A percentile compares a stretch with the other conserved stretches of the same genome.
phyloP scores from a whole-genome alignment of 371 early-diverging fungal species.

The Mucor circinelloides region DNA sequence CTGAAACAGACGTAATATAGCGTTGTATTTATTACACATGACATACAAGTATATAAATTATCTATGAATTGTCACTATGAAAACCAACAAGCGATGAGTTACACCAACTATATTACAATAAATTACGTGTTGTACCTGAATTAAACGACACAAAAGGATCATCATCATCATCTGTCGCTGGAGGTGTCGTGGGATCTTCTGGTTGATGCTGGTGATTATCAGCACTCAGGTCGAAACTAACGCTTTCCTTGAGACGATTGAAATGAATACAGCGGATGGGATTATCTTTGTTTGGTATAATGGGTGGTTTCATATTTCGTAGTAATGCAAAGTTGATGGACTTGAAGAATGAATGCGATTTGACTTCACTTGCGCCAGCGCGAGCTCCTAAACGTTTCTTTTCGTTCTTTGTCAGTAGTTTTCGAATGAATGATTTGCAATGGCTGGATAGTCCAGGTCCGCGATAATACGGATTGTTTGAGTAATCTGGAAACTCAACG shows the following conservation, averaged over 20 bases:
- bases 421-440: constrained; percentile 79
- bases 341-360: constrained; percentile 92
- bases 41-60: background rate
- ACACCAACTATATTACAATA: background rate
- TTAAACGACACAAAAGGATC: constrained; percentile 67
- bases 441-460: constrained; percentile 35
- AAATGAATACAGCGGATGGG: constrained; percentile 64
- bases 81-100: background rate
- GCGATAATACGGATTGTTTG: constrained; percentile 26
- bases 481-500: constrained; percentile 65
- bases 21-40: background rate
- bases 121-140: constrained; percentile 46
- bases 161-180: constrained; percentile 31
- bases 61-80: background rate
- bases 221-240: constrained; percentile 52
- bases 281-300: constrained; percentile 69
- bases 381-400: constrained; percentile 80
- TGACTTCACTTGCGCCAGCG: constrained; percentile 94
- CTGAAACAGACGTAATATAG: background rate
- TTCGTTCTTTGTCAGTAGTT: constrained; percentile 87
- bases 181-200: constrained; percentile 6
- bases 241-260: constrained; percentile 61
- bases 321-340: constrained; percentile 90
- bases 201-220: constrained; percentile 10
- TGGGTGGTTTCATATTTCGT: constrained; percentile 87